Evolutionary conservation across 1,139 yeast species (phyloP).

Genomic region (Blastobotrys aristatus): DNA sequence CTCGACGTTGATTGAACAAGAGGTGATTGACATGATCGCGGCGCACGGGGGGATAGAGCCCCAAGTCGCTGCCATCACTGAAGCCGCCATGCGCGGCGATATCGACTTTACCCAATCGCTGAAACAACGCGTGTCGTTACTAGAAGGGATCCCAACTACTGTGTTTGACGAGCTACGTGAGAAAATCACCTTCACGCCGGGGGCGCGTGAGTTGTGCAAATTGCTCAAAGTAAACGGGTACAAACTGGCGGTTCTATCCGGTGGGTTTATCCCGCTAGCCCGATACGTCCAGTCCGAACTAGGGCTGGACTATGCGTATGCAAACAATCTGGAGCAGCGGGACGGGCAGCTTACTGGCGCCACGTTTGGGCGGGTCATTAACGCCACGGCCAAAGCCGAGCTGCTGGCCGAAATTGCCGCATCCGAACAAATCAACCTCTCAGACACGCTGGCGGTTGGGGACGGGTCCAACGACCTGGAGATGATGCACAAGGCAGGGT

Average conservation of each 20-base stretch:
- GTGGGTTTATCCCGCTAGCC: slow-evolving; percentile 92
- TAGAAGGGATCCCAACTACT: slow-evolving; percentile 73
- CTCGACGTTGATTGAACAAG: slow-evolving; percentile 92
- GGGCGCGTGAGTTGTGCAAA: slow-evolving; percentile 66
- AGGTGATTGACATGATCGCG: slow-evolving; percentile 93
- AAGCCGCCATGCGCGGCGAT: slow-evolving; percentile 96
- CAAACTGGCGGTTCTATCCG: slow-evolving; percentile 82
- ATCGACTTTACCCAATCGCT: slow-evolving; percentile 84
- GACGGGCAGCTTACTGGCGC: slow-evolving; percentile 47
- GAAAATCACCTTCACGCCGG: slow-evolving; percentile 70
- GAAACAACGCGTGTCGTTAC: slow-evolving; percentile 63
- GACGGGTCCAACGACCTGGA: slow-evolving; percentile 95
- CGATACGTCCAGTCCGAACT: slow-evolving; percentile 61
- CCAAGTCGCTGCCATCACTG: slow-evolving; percentile 76
- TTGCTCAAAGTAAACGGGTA: slow-evolving; percentile 60
- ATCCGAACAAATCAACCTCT: slow-evolving; percentile 54
- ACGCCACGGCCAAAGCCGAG: slow-evolving; percentile 78
- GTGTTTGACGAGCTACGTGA: slow-evolving; percentile 77
- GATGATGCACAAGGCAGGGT: slow-evolving; percentile 91
- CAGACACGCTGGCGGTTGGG: slow-evolving; percentile 72
- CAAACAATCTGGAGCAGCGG: slow-evolving; percentile 59
- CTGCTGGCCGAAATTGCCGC: slow-evolving; percentile 63
- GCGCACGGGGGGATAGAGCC: slow-evolving; percentile 76
- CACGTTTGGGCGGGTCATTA: slow-evolving; percentile 73
- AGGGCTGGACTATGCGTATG: slow-evolving; percentile 81